phyloP scores from a whole-genome alignment of 805 yeast genomes.

The Spathaspora passalidarum region DNA sequence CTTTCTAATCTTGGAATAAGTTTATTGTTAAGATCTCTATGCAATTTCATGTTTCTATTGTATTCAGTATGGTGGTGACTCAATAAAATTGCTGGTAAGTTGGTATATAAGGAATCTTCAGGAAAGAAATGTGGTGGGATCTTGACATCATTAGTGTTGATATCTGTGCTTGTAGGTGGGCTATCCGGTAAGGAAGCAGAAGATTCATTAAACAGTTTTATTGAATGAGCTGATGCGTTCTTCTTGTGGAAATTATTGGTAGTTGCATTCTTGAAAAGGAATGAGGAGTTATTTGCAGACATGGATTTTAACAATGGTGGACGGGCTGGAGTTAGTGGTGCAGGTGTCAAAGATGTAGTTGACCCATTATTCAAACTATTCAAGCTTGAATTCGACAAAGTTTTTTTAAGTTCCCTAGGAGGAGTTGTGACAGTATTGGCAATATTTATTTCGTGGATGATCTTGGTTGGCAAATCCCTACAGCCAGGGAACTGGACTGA shows the following conservation, averaged over 20 bases:
- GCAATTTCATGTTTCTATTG: conserved; percentile 23
- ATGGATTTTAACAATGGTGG: conserved; percentile 24
- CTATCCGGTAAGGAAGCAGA: conserved; percentile 1
- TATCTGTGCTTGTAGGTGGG: conserved; percentile 1
- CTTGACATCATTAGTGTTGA: conserved; percentile 13
- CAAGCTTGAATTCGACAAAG: conserved; percentile 8
- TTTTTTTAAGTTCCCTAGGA: conserved; percentile 10
- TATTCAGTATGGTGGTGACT: conserved; percentile 32
- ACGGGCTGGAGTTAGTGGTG: conserved; percentile 8
- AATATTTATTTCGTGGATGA: conserved; percentile 5
- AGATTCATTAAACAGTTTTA: conserved; percentile 1
- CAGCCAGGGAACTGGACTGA: conserved; percentile 42
- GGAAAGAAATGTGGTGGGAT: conserved; percentile 20
- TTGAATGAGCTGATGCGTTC: conserved; percentile 12
- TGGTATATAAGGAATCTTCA: conserved; percentile 19
- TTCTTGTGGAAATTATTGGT: conserved; percentile 12
- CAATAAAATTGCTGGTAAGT: conserved; percentile 30
- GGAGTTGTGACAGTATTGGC: conserved; percentile 7
- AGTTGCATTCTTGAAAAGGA: conserved; percentile 9
- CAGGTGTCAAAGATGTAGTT: not conserved
- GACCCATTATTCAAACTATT: conserved; percentile 1
- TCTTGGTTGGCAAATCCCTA: conserved; percentile 33
- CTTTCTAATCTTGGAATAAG: conserved; percentile 36
- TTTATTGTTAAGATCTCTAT: conserved; percentile 29
- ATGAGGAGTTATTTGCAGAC: conserved; percentile 14